Evolutionary conservation across 2,329 filamentous ascomycete genomes (phyloP).

Genomic region (Lizonia empirigonia): DNA sequence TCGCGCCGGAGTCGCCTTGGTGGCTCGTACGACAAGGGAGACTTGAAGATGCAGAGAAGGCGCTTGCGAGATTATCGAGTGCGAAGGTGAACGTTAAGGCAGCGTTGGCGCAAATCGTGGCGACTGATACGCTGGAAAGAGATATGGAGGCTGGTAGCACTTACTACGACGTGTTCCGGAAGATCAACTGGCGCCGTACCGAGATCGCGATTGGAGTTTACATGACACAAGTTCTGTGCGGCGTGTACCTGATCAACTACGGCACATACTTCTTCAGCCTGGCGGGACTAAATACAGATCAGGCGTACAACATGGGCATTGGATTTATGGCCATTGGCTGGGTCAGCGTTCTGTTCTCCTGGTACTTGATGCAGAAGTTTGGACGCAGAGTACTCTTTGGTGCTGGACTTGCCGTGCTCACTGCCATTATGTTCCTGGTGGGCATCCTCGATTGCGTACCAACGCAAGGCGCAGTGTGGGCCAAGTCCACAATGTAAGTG

Average conservation of each 20-base stretch:
- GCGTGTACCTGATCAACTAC: slow-evolving; percentile 50
- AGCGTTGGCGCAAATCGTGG: slow-evolving; percentile 69
- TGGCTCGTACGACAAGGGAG: slow-evolving; percentile 71
- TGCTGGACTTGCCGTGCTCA: slow-evolving; percentile 60
- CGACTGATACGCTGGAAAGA: slow-evolving; percentile 64
- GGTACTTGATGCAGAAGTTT: slow-evolving; percentile 75
- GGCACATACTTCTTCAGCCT: slow-evolving; percentile 52
- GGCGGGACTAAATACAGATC: slow-evolving; percentile 47
- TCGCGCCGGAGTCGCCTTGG: slow-evolving; percentile 70
- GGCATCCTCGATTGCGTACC: slow-evolving; percentile 73
- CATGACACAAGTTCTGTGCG: slow-evolving; percentile 51
- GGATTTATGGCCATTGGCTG: slow-evolving; percentile 69
- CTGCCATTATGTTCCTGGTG: slow-evolving; percentile 73
- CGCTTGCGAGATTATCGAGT: slow-evolving; percentile 63
- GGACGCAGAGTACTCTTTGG: slow-evolving; percentile 76
- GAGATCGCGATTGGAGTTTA: slow-evolving; percentile 63
- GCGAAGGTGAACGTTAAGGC: slow-evolving; percentile 49
- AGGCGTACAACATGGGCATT: slow-evolving; percentile 49
- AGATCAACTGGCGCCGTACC: slow-evolving; percentile 75
- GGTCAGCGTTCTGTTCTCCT: slow-evolving; percentile 76
- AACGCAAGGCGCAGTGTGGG: slow-evolving; percentile 41
- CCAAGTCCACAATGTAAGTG: slow-evolving; percentile 43
- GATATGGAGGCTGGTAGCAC: slow-evolving; percentile 18
- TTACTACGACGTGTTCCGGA: slow-evolving; percentile 68
- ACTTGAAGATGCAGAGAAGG: slow-evolving; percentile 66